Evolutionary conservation across 2,329 filamentous ascomycete species (phyloP).

Genomic region (Fusarium dimerum): DNA sequence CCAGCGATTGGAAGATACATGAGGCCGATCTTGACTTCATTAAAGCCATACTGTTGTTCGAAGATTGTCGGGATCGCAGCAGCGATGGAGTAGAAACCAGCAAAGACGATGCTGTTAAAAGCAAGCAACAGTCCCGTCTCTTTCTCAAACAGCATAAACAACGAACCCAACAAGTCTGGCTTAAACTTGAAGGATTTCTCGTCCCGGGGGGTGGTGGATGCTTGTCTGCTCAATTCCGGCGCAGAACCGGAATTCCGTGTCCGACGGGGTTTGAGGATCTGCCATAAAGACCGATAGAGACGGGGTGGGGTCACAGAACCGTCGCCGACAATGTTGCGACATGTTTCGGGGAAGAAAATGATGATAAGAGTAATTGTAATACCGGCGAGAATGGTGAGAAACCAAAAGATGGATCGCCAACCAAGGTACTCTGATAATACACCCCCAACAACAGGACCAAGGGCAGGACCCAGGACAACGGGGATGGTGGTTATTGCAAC

Average conservation of each 20-base stretch:
- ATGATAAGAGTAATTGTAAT: slow-evolving; percentile 45
- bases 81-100: slow-evolving; percentile 51
- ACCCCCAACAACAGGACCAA: slow-evolving; percentile 61
- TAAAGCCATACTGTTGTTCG: slow-evolving; percentile 57
- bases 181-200: slow-evolving; percentile 38
- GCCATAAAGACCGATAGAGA: slow-evolving; percentile 38
- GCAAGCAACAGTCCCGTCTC: slow-evolving; percentile 47
- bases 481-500: slow-evolving; percentile 54
- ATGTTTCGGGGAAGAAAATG: slow-evolving; percentile 56
- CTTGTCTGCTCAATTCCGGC: slow-evolving; percentile 9
- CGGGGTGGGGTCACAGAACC: slow-evolving; percentile 47
- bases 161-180: slow-evolving; percentile 43
- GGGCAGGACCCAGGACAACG: slow-evolving; percentile 47
- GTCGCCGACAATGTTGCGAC: slow-evolving; percentile 50
- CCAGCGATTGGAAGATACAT: slow-evolving; percentile 54
- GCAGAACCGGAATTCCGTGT: slow-evolving; percentile 1
- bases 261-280: slow-evolving; percentile 27
- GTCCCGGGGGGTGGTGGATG: slow-evolving; percentile 12
- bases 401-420: slow-evolving; percentile 65
- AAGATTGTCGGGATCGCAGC: slow-evolving; percentile 47
- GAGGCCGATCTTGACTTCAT: slow-evolving; percentile 55
- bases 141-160: slow-evolving; percentile 43
- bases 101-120: slow-evolving; percentile 47
- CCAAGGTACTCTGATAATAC: slow-evolving; percentile 56
- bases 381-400: slow-evolving; percentile 50